A percentile compares a stretch with the other conserved stretches of the same genome.
Evolutionary conservation across 2,329 filamentous ascomycete genomes (phyloP).

Genomic region (Cordyceps pruinosa): DNA sequence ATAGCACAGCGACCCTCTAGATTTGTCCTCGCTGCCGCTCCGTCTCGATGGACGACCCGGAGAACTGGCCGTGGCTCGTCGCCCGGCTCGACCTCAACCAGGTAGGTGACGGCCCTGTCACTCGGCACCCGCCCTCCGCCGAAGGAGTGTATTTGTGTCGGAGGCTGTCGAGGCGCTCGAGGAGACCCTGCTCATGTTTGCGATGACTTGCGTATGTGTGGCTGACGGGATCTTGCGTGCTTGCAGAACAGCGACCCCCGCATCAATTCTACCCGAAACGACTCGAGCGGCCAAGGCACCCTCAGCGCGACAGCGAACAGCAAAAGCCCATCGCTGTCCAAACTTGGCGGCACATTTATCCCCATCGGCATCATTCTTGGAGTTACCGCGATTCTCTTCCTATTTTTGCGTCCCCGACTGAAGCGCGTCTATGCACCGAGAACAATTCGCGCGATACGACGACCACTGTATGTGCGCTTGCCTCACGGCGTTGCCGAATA

Average conservation of each 20-base stretch:
- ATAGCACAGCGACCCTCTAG: neutral
- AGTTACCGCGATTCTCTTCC: constrained; percentile 45
- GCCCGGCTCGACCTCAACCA: constrained; percentile 8
- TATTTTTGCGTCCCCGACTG: constrained; percentile 39
- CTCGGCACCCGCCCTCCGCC: no score
- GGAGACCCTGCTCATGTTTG: neutral
- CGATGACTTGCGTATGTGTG: neutral
- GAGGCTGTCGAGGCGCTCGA: neutral
- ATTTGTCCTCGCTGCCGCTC: neutral
- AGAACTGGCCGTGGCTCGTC: constrained; percentile 8
- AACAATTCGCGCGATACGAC: constrained; percentile 41
- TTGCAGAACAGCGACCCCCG: constrained; percentile 24
- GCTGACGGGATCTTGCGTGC: neutral
- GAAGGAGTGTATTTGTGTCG: neutral
- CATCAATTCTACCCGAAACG: constrained; percentile 28
- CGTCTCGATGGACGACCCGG: neutral
- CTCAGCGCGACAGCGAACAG: constrained; percentile 25
- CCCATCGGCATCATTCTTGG: constrained; percentile 45
- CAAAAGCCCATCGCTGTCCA: constrained; percentile 29
- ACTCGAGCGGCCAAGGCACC: constrained; percentile 27
- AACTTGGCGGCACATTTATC: constrained; percentile 43
- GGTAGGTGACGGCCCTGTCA: neutral
- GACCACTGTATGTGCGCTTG: constrained; percentile 30
- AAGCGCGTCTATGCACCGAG: constrained; percentile 50
- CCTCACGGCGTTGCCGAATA: neutral